These are phyloP conservation scores for Albatrellus sp. DNA, from an alignment of 1,284 basidiomycete species.

Conservation along the genomic window DNA sequence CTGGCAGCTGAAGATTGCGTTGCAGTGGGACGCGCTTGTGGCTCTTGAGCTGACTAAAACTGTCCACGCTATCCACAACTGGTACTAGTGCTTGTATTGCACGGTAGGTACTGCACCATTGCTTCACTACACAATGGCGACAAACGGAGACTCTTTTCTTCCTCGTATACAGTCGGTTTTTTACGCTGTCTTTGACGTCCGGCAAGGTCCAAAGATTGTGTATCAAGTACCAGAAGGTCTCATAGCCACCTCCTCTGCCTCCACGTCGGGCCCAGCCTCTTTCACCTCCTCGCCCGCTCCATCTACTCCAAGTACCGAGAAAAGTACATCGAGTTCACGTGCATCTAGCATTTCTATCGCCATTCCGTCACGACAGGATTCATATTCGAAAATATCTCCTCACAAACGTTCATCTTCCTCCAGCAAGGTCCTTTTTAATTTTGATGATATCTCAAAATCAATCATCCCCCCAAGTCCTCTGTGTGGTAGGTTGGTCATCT, in stretches of 20 bases:
- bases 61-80: too few species aligned
- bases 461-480: conserved; percentile 83
- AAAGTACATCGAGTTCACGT: conserved; percentile 18
- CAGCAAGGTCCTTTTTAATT: conserved; percentile 68
- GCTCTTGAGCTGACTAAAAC: too few species aligned
- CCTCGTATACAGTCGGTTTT: conserved; percentile 79
- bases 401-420: conserved; percentile 36
- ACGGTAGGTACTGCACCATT: too few species aligned
- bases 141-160: conserved; percentile 54
- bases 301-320: conserved; percentile 29
- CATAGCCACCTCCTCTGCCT: conserved; percentile 28
- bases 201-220: conserved; percentile 74
- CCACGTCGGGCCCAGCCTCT: conserved; percentile 11
- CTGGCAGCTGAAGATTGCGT: neutral
- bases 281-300: conserved; percentile 31
- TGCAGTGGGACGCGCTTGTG: too few species aligned
- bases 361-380: conserved; percentile 30
- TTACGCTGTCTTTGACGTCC: conserved; percentile 78
- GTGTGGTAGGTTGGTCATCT: conserved; percentile 82
- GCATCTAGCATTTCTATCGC: conserved; percentile 31
- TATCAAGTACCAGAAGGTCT: conserved; percentile 86
- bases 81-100: too few species aligned
- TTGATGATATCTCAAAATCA: conserved; percentile 85
- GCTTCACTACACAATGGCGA: conserved; percentile 24
- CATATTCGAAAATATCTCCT: conserved; percentile 32